Conservation (phyloP, 768 basidiomycete species). For the Mycena kentingensis region DNA sequence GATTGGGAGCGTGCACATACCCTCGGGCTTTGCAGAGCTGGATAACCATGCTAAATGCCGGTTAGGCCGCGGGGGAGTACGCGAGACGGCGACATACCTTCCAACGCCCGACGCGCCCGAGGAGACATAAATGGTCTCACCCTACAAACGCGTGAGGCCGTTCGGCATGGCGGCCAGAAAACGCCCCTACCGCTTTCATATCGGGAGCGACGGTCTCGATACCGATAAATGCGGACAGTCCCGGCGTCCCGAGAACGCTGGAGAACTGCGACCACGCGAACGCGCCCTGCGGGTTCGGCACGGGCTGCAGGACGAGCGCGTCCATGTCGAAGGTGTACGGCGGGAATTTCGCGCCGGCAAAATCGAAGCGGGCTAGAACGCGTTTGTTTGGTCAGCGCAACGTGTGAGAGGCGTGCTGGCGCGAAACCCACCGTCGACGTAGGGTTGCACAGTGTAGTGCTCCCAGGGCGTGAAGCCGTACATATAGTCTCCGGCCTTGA, state of each 20-base stretch:
- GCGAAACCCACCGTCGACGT: conserved; percentile 18
- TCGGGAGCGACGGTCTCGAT: conserved; percentile 26
- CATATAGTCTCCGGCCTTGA: conserved; percentile 32
- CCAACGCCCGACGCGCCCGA: conserved; percentile 29
- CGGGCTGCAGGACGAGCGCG: conserved; percentile 21
- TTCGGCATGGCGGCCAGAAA: background rate
- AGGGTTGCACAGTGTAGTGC: conserved; percentile 25
- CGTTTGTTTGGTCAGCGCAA: background rate
- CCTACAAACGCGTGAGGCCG: conserved; percentile 27
- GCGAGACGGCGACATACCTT: conserved; percentile 8
- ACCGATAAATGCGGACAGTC: conserved; percentile 32
- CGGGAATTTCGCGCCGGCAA: conserved; percentile 16
- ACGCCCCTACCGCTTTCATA: conserved; percentile 15
- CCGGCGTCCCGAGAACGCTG: conserved; percentile 27
- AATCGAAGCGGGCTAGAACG: conserved; percentile 19
- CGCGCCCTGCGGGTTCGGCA: conserved; percentile 26
- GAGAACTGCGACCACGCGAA: conserved; percentile 25
- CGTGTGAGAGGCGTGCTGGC: background rate
- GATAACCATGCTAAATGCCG: conserved; percentile 28
- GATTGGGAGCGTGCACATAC: background rate
- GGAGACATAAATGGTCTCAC: conserved; percentile 28
- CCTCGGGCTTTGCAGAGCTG: conserved; percentile 44
- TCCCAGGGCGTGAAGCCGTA: conserved; percentile 32
- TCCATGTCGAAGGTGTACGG: conserved; percentile 27
- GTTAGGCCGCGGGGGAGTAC: background rate